A percentile compares a stretch with the other conserved stretches of the same genome.
These are phyloP conservation scores for Sarocladium strictum DNA, from an alignment of 2,329 filamentous ascomycete genomes.

Conservation along the genomic window DNA sequence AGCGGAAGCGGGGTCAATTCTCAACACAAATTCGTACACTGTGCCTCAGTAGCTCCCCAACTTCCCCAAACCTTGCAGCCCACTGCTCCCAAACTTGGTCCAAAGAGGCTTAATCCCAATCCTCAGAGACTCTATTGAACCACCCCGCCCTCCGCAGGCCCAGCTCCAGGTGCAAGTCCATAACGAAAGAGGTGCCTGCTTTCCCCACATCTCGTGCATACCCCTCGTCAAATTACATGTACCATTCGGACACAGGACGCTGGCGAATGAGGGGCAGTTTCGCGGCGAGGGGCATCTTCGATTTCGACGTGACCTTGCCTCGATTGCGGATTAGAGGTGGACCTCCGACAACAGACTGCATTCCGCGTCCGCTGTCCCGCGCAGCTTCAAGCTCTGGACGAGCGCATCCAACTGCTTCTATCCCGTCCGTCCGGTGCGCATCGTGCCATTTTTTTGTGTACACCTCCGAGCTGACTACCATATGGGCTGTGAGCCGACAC, in stretches of 20 bases:
- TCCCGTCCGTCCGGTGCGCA: neutral
- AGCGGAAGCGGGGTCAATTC: constrained; percentile 1
- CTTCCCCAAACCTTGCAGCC: neutral
- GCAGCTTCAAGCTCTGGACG: neutral
- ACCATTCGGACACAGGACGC: neutral
- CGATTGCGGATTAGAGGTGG: constrained; percentile 1
- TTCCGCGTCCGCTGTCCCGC: constrained; percentile 4
- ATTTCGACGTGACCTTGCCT: neutral
- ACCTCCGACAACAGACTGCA: neutral
- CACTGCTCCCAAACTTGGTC: neutral
- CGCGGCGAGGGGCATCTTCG: neutral
- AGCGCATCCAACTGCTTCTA: neutral
- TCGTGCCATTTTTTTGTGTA: neutral
- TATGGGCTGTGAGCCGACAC: neutral
- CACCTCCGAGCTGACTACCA: neutral
- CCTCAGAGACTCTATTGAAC: neutral
- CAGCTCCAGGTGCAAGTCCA: neutral
- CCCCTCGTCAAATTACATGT: neutral
- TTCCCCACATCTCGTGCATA: neutral
- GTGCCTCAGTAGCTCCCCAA: neutral
- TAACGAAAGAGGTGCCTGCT: neutral
- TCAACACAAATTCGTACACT: neutral
- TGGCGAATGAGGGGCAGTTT: neutral
- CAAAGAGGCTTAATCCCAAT: neutral
- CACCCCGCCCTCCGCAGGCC: neutral